Percentiles rank a stretch among this genome's conserved stretches.
Evolutionary conservation across 2,329 filamentous ascomycete species (phyloP).

Genomic region (Penicillium aurantiogriseum): DNA sequence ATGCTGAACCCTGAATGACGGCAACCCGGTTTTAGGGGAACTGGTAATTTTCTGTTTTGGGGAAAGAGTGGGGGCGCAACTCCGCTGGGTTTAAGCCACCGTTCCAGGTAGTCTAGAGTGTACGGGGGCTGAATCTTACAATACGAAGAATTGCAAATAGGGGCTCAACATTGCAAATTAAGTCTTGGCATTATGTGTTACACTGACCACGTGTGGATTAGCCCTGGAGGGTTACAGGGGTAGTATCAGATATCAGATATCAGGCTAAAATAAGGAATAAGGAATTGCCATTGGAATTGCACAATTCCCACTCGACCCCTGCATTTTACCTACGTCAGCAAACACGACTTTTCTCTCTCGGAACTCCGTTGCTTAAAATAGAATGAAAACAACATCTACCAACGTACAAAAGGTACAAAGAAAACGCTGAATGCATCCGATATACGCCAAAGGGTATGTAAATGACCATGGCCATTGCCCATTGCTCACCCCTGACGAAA

Average conservation of each 20-base stretch:
- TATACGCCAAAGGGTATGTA: slow-evolving; percentile 5
- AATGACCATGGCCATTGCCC: slow-evolving; percentile 1
- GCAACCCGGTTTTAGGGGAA: slow-evolving; percentile 11
- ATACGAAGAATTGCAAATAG: slow-evolving; percentile 3
- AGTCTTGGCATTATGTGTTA: neutral
- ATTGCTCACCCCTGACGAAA: neutral
- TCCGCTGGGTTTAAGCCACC: neutral
- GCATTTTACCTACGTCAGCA: neutral
- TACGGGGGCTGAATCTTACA: slow-evolving; percentile 2
- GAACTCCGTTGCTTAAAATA: slow-evolving; percentile 1
- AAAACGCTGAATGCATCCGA: slow-evolving; percentile 1
- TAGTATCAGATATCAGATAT: too few species aligned
- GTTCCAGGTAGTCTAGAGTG: neutral
- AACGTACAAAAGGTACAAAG: neutral
- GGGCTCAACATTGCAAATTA: neutral
- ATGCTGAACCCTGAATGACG: slow-evolving; percentile 15
- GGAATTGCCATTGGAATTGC: too few species aligned
- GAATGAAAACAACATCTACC: slow-evolving; percentile 4
- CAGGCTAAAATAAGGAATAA: too few species aligned
- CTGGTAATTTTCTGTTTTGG: slow-evolving; percentile 13
- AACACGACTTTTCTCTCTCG: neutral
- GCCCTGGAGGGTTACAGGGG: neutral
- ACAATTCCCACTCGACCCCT: too few species aligned
- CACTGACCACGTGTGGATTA: slow-evolving; percentile 11
- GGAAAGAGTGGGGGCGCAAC: slow-evolving; percentile 8